Evolutionary conservation across 1,284 basidiomycete genomes (phyloP).

Genomic region (Anthracocystis panici-leucophaei): DNA sequence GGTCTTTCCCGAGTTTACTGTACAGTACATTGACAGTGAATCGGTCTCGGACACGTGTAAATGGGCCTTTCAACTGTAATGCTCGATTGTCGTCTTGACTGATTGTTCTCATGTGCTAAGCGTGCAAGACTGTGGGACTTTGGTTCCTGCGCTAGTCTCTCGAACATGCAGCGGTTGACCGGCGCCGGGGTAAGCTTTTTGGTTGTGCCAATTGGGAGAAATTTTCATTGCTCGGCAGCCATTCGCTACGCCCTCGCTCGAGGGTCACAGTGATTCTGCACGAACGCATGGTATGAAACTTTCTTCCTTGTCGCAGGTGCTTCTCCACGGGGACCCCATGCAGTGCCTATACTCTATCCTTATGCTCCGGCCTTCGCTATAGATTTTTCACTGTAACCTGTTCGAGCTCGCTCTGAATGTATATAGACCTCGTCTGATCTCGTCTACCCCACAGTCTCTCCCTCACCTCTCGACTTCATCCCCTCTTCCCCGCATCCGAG

Average conservation of each 20-base stretch:
- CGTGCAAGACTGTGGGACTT: neutral
- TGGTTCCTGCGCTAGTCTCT: neutral
- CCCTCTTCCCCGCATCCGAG: slow-evolving; percentile 4
- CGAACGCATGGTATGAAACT: neutral
- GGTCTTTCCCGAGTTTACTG: neutral
- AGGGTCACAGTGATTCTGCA: neutral
- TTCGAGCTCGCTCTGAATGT: slow-evolving; percentile 4
- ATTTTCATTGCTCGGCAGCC: neutral
- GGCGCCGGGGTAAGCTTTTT: neutral
- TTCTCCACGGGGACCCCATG: slow-evolving; percentile 23
- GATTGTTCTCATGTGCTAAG: neutral
- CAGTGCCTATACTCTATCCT: neutral
- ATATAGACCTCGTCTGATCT: slow-evolving; percentile 23
- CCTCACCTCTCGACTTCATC: slow-evolving; percentile 6
- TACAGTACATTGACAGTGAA: neutral
- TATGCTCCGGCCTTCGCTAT: neutral
- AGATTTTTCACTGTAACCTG: neutral
- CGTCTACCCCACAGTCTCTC: slow-evolving; percentile 20
- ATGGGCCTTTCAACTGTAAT: neutral
- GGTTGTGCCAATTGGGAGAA: neutral
- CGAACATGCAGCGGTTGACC: neutral
- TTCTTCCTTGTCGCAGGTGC: neutral
- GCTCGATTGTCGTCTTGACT: neutral
- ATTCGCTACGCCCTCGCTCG: neutral
- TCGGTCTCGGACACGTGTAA: neutral